phyloP scores from a whole-genome alignment of 345 rosid genomes.

The Aquilaria yunnanensis region DNA sequence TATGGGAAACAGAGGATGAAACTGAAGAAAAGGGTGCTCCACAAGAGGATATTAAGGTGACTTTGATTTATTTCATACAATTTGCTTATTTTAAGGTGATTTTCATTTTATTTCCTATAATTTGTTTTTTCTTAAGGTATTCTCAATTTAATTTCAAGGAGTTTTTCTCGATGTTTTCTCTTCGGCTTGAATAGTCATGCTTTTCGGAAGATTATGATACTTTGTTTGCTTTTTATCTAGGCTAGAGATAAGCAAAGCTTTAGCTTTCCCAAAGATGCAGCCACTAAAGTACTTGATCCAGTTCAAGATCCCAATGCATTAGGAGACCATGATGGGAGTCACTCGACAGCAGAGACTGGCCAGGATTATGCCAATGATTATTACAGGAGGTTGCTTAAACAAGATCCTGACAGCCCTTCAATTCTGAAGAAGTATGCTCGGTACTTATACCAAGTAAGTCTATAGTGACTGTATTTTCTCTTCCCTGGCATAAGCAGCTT shows the following conservation, averaged over 20 bases:
- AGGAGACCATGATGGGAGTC: not conserved
- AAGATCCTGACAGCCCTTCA: conserved; percentile 5
- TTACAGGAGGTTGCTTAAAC: conserved; percentile 10
- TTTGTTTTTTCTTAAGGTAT: too few species aligned
- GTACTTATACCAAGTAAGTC: conserved; percentile 7
- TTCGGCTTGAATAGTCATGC: too few species aligned
- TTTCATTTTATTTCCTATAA: too few species aligned
- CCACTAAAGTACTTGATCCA: not conserved
- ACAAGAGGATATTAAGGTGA: conserved; percentile 31
- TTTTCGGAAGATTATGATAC: too few species aligned
- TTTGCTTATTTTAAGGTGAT: too few species aligned
- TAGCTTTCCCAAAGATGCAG: too few species aligned
- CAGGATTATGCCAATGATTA: conserved; percentile 7
- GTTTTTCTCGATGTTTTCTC: too few species aligned
- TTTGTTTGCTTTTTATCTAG: too few species aligned
- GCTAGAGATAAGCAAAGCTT: too few species aligned
- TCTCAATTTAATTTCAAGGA: too few species aligned
- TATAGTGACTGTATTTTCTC: too few species aligned
- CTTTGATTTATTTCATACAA: not conserved
- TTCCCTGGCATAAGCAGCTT: too few species aligned
- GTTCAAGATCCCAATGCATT: conserved; percentile 2
- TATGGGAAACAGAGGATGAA: conserved; percentile 70
- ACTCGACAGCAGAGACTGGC: not conserved
- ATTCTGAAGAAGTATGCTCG: conserved; percentile 15
- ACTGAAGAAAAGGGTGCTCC: conserved; percentile 20